Evolutionary conservation across 108 stramenopile species (phyloP), one percentile per base, ranked within the genome.

Genomic region (Nannochloropsis salina): DNA sequence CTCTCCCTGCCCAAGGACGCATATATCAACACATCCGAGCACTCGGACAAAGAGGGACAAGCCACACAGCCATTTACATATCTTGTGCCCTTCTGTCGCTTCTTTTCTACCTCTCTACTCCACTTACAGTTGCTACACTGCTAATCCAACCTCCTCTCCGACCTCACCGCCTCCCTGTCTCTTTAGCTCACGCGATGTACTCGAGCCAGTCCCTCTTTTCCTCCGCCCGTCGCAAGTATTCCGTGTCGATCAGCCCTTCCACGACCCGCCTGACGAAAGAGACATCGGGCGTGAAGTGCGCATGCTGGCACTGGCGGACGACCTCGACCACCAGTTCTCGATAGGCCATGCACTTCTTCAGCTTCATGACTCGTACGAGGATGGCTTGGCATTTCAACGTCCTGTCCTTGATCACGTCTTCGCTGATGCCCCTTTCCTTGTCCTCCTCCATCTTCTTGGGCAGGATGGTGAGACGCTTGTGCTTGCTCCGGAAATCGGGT

Each of bases 381-480:
- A 74, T 74, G 20, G 61, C 61, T n/a, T 74, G 61, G 61, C 61
- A 74, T 6, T 74, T 74, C 6, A 74, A n/a, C 61, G 61, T 74
- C 20, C 61, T 15, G 0, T 74, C 61, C 61, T 74, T 74, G 4
- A 74, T 15, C 15, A 74, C n/a, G 8, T 74, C 61, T 74, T 74
- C 61, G 6, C 61, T 74, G 0, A 74, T 74, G 4, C 61, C 61
- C n/a, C n/a, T 74, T 74, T 74, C 61, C 61, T 74, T 74, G 61
- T 74, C 61, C 61, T 74, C 61, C 61, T 74, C 61, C 61, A 74
- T 74, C n/a, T 74, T 74, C 8, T 74, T 74, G 6, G 61, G 61
- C n/a, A 74, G 61, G 61, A 74, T 74, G 61, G 61, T 74, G 61
- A 74, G 61, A 3, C 61, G 61, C n/a, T 74, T 74, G 61, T 74